Evolutionary conservation across 2,329 filamentous ascomycete species (phyloP).

Genomic region (Ophiostoma novo-ulmi): DNA sequence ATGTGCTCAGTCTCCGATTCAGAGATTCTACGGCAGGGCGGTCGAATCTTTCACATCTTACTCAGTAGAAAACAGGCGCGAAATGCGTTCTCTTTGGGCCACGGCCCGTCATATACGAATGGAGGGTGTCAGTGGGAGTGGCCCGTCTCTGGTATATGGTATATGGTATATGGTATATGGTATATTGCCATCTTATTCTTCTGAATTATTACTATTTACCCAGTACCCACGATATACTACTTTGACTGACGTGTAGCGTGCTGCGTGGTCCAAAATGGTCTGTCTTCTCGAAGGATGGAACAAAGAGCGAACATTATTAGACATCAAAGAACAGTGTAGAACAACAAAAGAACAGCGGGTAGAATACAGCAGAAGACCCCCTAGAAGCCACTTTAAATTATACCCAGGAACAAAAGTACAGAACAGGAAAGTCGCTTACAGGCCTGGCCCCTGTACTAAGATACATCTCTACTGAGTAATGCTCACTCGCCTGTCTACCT

Average conservation of each 20-base stretch:
- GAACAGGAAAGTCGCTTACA: not conserved
- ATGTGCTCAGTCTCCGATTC: not conserved
- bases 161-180: no score
- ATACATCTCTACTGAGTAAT: no score
- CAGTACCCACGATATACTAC: not conserved
- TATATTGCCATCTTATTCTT: not conserved
- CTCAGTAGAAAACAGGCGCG: not conserved
- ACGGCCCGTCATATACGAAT: not conserved
- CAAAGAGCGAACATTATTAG: not conserved
- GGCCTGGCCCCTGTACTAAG: not conserved
- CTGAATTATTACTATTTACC: not conserved
- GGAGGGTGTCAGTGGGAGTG: conserved; percentile 9
- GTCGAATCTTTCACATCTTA: not conserved
- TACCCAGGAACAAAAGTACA: not conserved
- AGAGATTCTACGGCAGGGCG: not conserved
- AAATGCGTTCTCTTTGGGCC: conserved; percentile 9
- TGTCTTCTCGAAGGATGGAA: not conserved
- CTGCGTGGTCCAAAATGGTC: not conserved
- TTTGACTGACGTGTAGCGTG: not conserved
- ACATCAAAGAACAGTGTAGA: not conserved
- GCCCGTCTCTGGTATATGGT: not conserved
- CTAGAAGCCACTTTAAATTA: not conserved
- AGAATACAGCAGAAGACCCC: not conserved
- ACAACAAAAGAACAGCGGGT: not conserved
- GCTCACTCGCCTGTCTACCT: not conserved